These are phyloP conservation scores for Simmondsia chinensis DNA, from an alignment of 148 eudicot genomes.

Conservation along the genomic window DNA sequence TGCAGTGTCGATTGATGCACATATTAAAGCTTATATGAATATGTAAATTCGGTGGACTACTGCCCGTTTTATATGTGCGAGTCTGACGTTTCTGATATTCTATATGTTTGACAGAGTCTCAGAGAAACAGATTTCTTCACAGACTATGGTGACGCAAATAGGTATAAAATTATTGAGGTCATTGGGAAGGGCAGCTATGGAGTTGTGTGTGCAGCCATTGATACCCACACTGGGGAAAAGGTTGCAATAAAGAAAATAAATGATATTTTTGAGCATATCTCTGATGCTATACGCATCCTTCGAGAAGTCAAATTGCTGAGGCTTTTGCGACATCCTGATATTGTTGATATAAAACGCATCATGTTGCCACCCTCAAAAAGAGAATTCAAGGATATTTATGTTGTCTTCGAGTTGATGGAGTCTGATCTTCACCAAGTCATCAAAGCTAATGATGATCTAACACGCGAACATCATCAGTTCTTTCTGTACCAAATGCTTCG, in stretches of 20 bases:
- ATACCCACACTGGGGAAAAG: constrained; percentile 78
- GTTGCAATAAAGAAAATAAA: constrained; percentile 85
- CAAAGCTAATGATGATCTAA: constrained; percentile 84
- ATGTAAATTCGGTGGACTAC: no score
- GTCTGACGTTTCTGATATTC: constrained; percentile 1
- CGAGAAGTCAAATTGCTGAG: constrained; percentile 81
- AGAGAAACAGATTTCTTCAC: constrained; percentile 72
- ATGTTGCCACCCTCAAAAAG: constrained; percentile 77
- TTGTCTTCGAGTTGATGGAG: constrained; percentile 93
- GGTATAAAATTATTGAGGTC: constrained; percentile 77
- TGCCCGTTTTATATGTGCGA: no score
- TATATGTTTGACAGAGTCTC: constrained; percentile 29
- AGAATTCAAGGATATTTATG: constrained; percentile 79
- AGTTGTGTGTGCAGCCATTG: constrained; percentile 85
- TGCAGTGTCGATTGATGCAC: no score
- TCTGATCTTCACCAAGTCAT: constrained; percentile 90
- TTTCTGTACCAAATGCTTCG: constrained; percentile 90
- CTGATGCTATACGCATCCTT: constrained; percentile 79
- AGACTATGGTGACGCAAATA: constrained; percentile 68
- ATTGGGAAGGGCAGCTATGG: constrained; percentile 91
- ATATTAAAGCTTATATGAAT: no score
- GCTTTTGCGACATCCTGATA: constrained; percentile 86
- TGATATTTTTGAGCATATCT: constrained; percentile 70
- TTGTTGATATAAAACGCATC: constrained; percentile 85
- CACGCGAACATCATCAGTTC: constrained; percentile 80